Evolutionary conservation across 768 basidiomycete genomes (phyloP), one percentile per base, ranked within the genome.

Genomic region (Suillus tomentosus): DNA sequence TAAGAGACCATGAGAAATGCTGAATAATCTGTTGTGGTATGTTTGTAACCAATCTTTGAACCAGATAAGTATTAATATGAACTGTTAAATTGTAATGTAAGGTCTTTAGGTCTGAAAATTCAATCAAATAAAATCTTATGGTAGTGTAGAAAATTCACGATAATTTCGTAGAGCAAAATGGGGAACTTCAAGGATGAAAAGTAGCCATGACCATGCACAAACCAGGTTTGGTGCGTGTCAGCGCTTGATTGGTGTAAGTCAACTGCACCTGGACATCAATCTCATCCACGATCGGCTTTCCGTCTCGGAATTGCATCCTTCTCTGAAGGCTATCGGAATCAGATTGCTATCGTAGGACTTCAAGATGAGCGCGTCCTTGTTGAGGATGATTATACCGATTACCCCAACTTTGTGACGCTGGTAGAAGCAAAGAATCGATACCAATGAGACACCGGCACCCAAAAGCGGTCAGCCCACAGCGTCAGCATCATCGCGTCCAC

Each of bases 371-470:
- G 91, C 34, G 90, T 92, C n/a, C 83, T 95, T 14, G 90, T 91
- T 4, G 91, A 93, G 69, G 91, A 94, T 68, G 90, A 94, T 71
- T 91, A 86, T 71, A 86, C 85, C 43, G 87, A 91, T 73, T 92
- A 93, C 72, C 85, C 90, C 9, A 92, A 96, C 78, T 97, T 96
- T 73, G 87, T 89, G 47, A 89, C 90, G 6, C 84, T 96, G 24
- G 94, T 93, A 64, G 88, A 92, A 68, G 87, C 89, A 2, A 84
- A 87, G 66, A 91, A 97, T 67, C 90, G 92, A 54, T 98, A 96
- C 78, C 97, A 97, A 99, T 76, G 97, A 99, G 79, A 92, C 91
- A 0, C 90, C 91, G 3, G 85, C 89, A 5, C 91, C 92, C 0
- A 92, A 92, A 75, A 86, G 87, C 68, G 79, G 85, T 3, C 82